Percentiles rank a stretch among this genome's conserved stretches.
phyloP scores from a whole-genome alignment of 1,284 basidiomycete genomes.

The Cutaneotrichosporon sp. region DNA sequence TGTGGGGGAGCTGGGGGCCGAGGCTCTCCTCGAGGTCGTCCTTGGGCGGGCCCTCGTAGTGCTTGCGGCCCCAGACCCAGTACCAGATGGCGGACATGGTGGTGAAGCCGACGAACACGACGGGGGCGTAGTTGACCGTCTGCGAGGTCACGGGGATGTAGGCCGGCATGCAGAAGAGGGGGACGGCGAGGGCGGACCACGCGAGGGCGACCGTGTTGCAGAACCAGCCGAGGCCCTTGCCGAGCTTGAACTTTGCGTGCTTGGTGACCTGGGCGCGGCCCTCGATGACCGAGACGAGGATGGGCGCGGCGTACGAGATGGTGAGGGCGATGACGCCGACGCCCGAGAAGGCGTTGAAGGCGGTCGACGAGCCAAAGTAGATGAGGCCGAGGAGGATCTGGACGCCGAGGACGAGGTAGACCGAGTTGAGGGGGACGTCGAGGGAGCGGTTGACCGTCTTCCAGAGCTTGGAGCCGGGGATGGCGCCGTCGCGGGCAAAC shows the following conservation, averaged over 20 bases:
- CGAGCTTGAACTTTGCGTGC: constrained; percentile 42
- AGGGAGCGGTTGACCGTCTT: constrained; percentile 44
- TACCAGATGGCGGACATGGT: constrained; percentile 63
- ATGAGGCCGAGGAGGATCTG: constrained; percentile 52
- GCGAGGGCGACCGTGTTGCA: constrained; percentile 37
- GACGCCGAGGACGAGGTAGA: constrained; percentile 50
- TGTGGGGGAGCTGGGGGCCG: background rate
- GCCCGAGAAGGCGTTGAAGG: constrained; percentile 49
- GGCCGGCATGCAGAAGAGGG: constrained; percentile 29
- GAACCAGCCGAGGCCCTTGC: constrained; percentile 44
- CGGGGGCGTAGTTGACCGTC: constrained; percentile 57
- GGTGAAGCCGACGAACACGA: constrained; percentile 64
- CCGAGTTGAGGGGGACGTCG: constrained; percentile 53
- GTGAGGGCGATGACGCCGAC: constrained; percentile 47
- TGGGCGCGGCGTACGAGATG: constrained; percentile 51
- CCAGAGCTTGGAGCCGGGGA: constrained; percentile 49
- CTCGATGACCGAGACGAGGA: constrained; percentile 49
- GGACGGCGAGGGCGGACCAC: constrained; percentile 21
- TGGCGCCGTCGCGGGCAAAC: constrained; percentile 55
- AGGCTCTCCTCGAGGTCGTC: constrained; percentile 7
- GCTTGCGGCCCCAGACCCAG: constrained; percentile 51
- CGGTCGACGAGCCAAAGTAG: constrained; percentile 47
- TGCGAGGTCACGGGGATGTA: constrained; percentile 34
- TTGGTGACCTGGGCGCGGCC: constrained; percentile 42
- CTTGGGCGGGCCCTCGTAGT: constrained; percentile 40